These are phyloP conservation scores for Pyrus communis DNA, from an alignment of 306 rosid genomes.

Conservation along the genomic window DNA sequence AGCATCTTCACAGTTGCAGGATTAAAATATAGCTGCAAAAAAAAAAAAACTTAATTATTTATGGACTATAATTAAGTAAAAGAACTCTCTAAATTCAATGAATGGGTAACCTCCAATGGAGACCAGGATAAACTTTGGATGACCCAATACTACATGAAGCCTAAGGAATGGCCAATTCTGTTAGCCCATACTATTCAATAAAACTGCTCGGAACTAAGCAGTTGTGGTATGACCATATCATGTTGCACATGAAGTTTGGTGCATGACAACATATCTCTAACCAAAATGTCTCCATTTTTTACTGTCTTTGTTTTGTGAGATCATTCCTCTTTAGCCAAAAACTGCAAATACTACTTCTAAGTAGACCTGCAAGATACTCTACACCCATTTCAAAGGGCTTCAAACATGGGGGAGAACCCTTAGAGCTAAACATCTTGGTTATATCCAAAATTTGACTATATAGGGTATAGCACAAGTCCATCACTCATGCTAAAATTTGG, in stretches of 20 bases:
- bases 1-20: conserved; percentile 99
- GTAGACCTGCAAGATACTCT: background rate
- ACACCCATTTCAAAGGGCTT: background rate
- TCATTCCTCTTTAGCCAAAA: background rate
- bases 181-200: background rate
- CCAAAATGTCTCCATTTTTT: background rate
- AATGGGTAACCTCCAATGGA: background rate
- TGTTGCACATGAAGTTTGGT: background rate
- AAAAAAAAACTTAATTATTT: conserved; percentile 6
- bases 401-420: background rate
- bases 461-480: background rate
- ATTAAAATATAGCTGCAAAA: conserved; percentile 89
- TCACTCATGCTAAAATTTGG: no score
- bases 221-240: background rate
- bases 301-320: background rate
- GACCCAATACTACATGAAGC: background rate
- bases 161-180: background rate
- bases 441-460: background rate
- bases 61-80: background rate
- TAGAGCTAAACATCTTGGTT: background rate
- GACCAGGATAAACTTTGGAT: background rate
- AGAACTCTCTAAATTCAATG: background rate
- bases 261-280: background rate
- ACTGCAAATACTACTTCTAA: background rate
- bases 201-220: background rate